These are phyloP conservation scores for Pythium dissotocum DNA, from an alignment of 352 stramenopile genomes.

Conservation along the genomic window DNA sequence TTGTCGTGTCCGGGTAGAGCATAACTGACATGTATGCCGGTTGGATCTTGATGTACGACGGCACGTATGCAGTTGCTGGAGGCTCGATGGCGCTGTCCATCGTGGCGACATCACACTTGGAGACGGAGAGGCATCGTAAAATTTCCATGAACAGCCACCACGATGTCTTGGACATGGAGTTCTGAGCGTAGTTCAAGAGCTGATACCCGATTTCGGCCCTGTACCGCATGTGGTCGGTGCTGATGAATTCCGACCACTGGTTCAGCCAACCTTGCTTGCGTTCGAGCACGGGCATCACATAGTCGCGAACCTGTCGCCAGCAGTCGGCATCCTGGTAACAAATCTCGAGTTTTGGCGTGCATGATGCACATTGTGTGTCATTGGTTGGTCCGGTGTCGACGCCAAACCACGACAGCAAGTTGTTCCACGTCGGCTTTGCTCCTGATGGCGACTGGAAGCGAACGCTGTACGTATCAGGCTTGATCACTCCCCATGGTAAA, in stretches of 20 bases:
- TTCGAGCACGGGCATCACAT: not conserved
- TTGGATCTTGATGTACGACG: not conserved
- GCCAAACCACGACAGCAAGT: not conserved
- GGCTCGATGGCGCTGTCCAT: constrained; percentile 3
- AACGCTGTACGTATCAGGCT: not conserved
- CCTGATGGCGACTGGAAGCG: not conserved
- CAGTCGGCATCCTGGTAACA: not conserved
- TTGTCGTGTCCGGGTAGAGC: not conserved
- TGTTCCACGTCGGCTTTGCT: not conserved
- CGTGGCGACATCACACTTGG: not conserved
- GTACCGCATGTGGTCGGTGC: not conserved
- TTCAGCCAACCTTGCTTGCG: not conserved
- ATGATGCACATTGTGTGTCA: not conserved
- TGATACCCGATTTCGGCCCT: not conserved
- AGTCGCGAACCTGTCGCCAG: not conserved
- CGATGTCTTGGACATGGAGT: not conserved
- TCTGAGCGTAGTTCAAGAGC: not conserved
- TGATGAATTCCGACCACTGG: not conserved
- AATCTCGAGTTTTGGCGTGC: not conserved
- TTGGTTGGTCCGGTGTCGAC: not conserved
- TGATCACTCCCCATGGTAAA: not conserved
- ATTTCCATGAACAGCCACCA: not conserved
- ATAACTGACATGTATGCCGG: not conserved
- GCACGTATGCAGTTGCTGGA: not conserved
- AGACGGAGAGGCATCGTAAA: not conserved